Evolutionary conservation across 164 flowering plant species (phyloP), one percentile per base, ranked within the genome.

Genomic region (Magnolia officinalis): DNA sequence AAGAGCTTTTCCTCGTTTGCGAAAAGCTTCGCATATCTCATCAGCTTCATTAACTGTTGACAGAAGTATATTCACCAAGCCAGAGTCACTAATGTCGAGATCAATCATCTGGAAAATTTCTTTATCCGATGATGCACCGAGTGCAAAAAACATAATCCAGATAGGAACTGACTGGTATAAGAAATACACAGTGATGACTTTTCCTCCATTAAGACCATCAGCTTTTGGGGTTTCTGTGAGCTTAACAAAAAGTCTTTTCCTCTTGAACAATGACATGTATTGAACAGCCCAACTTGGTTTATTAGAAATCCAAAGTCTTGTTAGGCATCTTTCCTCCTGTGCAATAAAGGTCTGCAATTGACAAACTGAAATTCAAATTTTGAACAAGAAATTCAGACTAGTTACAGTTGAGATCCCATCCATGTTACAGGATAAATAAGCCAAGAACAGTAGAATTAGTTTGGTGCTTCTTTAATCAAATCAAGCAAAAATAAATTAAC

Each of bases 141-240:
- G 91, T n/a, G 92, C 91, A 82, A 93, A 95, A 80, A 95, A 89
- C 70, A 93, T 65, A 24, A 94, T 80, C 99, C 99, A 96, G 11
- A 92, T 68, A 16, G 99, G 98, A 63, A 93, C 76, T 63, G 88
- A 83, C 0, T 80, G 76, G 4, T 85, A 79, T 78, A 83, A 61
- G 78, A 90, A 89, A 69, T 84, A 86, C 2, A 88, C 87, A 2
- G 75, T 82, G 8, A 96, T 83, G 50, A 86, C 79, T 78, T 89
- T 90, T 78, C 86, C 87, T 24, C 89, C 90, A 70, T 73, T 73
- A 49, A 83, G 66, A 37, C 85, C 75, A 70, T 88, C 92, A 67
- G 77, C 59, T 70, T 83, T 84, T 7, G 87, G 70, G 65, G 70
- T 26, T 24, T 77, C 92, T 4, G 71, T 79, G 23, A 96, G 81